A percentile compares a stretch with the other conserved stretches of the same genome.
Conservation (phyloP, 305 asterid genomes). For the Petunia hybrid region DNA sequence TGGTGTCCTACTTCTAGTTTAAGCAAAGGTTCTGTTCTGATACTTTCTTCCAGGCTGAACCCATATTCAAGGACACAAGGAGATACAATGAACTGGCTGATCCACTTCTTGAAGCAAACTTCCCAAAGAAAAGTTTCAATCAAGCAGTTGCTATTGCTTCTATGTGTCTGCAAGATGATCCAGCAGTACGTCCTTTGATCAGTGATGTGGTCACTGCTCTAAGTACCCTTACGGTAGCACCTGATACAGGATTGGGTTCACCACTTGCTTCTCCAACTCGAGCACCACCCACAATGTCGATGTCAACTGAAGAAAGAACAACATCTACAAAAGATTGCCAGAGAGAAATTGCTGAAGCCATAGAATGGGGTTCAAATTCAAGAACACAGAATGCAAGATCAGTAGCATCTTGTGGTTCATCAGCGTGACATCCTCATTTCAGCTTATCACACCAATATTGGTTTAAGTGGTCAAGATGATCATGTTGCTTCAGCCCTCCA, state of each 20-base stretch:
- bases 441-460: background rate
- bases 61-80: constrained; percentile 65
- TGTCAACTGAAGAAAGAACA: constrained; percentile 18
- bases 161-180: constrained; percentile 84
- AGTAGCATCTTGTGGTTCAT: constrained; percentile 26
- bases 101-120: constrained; percentile 61
- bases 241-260: constrained; percentile 29
- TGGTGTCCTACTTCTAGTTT: background rate
- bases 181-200: constrained; percentile 64
- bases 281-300: constrained; percentile 20
- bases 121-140: constrained; percentile 68
- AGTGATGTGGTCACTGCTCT: constrained; percentile 93
- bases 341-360: constrained; percentile 72
- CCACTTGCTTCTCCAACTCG: constrained; percentile 30
- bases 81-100: constrained; percentile 69
- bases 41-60: constrained; percentile 59
- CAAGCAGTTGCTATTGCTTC: constrained; percentile 85
- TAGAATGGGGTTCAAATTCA: constrained; percentile 71
- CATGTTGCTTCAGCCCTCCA: constrained; percentile 19
- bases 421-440: background rate
- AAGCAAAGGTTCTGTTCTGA: background rate
- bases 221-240: constrained; percentile 54
- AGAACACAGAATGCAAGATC: constrained; percentile 40
- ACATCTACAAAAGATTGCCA: constrained; percentile 55
- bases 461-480: background rate